Evolutionary conservation across 1,139 yeast species (phyloP).

Genomic region (Hyphopichia buzzinii): DNA sequence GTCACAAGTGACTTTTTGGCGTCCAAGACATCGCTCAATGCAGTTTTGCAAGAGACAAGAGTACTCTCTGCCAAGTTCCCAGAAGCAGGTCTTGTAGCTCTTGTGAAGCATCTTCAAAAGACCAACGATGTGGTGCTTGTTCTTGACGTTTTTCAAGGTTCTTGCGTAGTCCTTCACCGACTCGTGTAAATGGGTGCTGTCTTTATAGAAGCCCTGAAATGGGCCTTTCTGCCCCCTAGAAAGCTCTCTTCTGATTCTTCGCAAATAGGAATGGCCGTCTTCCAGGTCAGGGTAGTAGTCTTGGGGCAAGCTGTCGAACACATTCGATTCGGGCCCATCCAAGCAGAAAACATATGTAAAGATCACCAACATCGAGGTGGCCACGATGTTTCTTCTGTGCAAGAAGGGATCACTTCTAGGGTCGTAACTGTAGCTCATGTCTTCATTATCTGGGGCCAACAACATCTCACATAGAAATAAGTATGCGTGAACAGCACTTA

Average conservation of each 20-base stretch:
- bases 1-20: constrained; percentile 40
- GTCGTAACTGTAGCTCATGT: constrained; percentile 16
- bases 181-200: constrained; percentile 12
- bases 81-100: constrained; percentile 39
- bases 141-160: constrained; percentile 10
- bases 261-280: constrained; percentile 35
- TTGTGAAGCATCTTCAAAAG: constrained; percentile 43
- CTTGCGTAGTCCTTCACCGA: constrained; percentile 14
- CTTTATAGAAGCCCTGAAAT: constrained; percentile 1
- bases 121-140: constrained; percentile 43
- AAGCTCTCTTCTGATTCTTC: constrained; percentile 35
- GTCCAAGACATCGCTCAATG: constrained; percentile 50
- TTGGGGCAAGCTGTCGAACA: constrained; percentile 42
- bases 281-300: constrained; percentile 24
- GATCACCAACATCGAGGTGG: constrained; percentile 3
- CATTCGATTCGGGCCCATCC: constrained; percentile 5
- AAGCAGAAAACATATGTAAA: constrained; percentile 4
- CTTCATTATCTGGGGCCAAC: constrained; percentile 39
- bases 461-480: constrained; percentile 58
- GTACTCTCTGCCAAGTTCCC: constrained; percentile 57
- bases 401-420: constrained; percentile 6
- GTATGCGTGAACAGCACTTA: constrained; percentile 56
- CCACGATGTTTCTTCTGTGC: constrained; percentile 5
- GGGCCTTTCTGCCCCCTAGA: constrained; percentile 20
- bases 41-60: constrained; percentile 52